Evolutionary conservation across 2,329 filamentous ascomycete species (phyloP), one percentile per base, ranked within the genome.

Genomic region (Pseudonectria foliicola): DNA sequence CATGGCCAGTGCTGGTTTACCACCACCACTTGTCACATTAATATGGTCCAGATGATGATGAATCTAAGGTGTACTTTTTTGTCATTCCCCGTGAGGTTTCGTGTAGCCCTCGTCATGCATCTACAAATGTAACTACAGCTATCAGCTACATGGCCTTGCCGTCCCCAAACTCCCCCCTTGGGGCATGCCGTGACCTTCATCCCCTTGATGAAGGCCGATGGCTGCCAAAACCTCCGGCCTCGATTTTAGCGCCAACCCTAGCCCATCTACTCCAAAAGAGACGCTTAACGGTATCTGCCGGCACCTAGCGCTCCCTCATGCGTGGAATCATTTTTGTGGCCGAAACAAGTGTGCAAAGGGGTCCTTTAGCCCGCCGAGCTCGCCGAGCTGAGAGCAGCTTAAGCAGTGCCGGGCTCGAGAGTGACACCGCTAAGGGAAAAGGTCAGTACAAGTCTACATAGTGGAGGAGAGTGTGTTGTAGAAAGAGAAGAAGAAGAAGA

Each of bases 371-470:
- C 44, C 34, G 28, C 44, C 39, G 26, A 23, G 43, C 41, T 40
- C 18, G 39, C 37, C 38, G 36, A 21, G 26, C n/a, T 44, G 18
- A 16, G 34, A 23, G 27, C 31, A 23, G 15, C 40, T 61, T 65
- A 70, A 39, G 63, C 59, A 37, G 60, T 64, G 56, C 63, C 70
- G 27, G 70, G 70, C 57, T 73, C 68, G 34, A 74, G 54, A 25
- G 70, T 74, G 31, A 73, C 67, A 67, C 71, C 71, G 42, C 70
- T 74, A 45, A n/a, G 33, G 25, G 32, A 11, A 13, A 35, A 40
- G 21, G 41, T 57, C 43, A 56, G 53, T 49, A 21, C 18, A 41
- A 46, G 37, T 15, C 16, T 25, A 14, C n/a, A n/a, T n/a, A n/a
- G n/a, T n/a, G n/a, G n/a, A n/a, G n/a, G n/a, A n/a, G n/a, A n/a